Evolutionary conservation across 176 grass and related monocot species (phyloP).

Genomic region (Alloteropsis semialata): DNA sequence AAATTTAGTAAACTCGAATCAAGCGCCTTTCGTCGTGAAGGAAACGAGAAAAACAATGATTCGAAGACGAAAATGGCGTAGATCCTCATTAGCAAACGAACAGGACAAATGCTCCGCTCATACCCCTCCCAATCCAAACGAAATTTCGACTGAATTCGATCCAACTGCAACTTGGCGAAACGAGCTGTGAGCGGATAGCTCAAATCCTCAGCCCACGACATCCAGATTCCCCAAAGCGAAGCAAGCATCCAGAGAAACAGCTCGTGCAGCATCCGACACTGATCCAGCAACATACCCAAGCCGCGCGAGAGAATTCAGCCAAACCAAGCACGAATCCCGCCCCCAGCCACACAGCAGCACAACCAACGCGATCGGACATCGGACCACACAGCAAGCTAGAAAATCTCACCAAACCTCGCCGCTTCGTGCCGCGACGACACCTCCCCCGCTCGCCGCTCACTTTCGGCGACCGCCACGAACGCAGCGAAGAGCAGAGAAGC

Average conservation of each 20-base stretch:
- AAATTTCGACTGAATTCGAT: not conserved
- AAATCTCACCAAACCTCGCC: slow-evolving; percentile 3
- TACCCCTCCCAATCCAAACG: not conserved
- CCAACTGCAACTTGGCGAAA: not conserved
- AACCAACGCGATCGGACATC: not conserved
- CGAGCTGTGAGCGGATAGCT: not conserved
- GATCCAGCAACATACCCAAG: not conserved
- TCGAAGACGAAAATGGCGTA: not conserved
- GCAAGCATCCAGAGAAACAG: not conserved
- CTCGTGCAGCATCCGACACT: not conserved
- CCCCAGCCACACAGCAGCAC: not conserved
- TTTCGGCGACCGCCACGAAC: not conserved
- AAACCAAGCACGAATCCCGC: slow-evolving; percentile 4
- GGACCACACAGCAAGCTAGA: not conserved
- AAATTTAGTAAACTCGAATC: not conserved
- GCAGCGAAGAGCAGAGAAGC: not conserved
- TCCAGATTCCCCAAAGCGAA: not conserved
- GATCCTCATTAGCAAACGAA: not conserved
- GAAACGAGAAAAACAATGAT: not conserved
- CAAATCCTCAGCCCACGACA: not conserved
- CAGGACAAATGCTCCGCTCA: not conserved
- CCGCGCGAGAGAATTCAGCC: not conserved
- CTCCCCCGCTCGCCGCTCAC: not conserved
- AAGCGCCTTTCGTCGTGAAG: not conserved
- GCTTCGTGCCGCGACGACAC: not conserved